A percentile compares a stretch with the other conserved stretches of the same genome.
phyloP scores from a whole-genome alignment of 176 grass and related monocot genomes.

The Lolium perenne region DNA sequence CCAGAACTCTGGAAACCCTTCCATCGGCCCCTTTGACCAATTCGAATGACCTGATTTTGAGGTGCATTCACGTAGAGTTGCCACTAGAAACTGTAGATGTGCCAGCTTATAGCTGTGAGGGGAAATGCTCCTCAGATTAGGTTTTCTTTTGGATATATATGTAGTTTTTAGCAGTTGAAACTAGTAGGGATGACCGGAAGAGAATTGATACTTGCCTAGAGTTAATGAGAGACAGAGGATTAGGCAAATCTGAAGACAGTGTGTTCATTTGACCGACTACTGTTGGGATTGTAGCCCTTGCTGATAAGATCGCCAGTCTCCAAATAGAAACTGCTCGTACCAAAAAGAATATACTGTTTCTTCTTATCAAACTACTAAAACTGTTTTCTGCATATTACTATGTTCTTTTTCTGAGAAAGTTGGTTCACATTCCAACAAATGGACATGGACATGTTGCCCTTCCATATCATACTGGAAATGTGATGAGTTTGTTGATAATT shows the following conservation, averaged over 20 bases:
- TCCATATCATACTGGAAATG: not conserved
- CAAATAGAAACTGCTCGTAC: conserved; percentile 17
- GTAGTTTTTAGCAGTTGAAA: conserved; percentile 47
- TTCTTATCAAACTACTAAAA: not conserved
- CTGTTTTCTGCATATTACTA: not conserved
- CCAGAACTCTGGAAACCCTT: conserved; percentile 71
- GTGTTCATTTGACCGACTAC: conserved; percentile 29
- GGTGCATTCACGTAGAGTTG: conserved; percentile 24
- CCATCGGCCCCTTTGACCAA: conserved; percentile 71
- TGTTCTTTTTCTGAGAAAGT: not conserved
- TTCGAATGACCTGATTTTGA: conserved; percentile 59
- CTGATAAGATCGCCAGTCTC: not conserved
- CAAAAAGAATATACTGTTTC: not conserved
- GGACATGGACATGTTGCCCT: not conserved
- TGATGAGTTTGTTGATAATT: not conserved
- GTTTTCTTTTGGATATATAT: conserved; percentile 45
- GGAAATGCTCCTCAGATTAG: conserved; percentile 39
- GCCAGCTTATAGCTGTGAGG: conserved; percentile 38
- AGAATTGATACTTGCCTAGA: conserved; percentile 40
- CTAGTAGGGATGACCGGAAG: conserved; percentile 19
- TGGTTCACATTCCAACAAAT: not conserved
- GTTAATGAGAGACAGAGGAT: not conserved
- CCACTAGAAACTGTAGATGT: conserved; percentile 32
- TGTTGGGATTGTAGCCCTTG: conserved; percentile 19
- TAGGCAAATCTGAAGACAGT: conserved; percentile 34